A percentile compares a stretch with the other conserved stretches of the same genome.
These are phyloP conservation scores for Ogataea siamensis DNA, from an alignment of 805 yeast genomes.

Conservation along the genomic window DNA sequence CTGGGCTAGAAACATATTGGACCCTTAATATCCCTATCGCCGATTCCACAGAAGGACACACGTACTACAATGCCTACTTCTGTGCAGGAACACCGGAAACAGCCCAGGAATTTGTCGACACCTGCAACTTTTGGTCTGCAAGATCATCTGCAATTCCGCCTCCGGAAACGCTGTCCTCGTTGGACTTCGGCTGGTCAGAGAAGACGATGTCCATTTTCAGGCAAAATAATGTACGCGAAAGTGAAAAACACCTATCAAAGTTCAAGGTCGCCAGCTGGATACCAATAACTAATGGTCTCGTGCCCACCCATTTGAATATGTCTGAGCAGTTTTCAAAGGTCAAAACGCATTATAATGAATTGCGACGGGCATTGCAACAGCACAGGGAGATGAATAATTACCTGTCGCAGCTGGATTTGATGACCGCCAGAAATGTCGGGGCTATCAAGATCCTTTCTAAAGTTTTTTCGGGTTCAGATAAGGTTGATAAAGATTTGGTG, in stretches of 20 bases:
- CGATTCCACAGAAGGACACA: slow-evolving; percentile 27
- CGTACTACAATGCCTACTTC: slow-evolving; percentile 47
- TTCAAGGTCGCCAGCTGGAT: slow-evolving; percentile 43
- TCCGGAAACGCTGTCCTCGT: slow-evolving; percentile 67
- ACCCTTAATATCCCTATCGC: slow-evolving; percentile 52
- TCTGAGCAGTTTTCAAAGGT: slow-evolving; percentile 41
- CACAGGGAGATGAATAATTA: slow-evolving; percentile 37
- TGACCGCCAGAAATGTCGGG: slow-evolving; percentile 13
- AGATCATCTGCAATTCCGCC: slow-evolving; percentile 78
- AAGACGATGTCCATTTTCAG: slow-evolving; percentile 19
- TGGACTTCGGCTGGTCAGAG: slow-evolving; percentile 81
- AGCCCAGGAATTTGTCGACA: slow-evolving; percentile 67
- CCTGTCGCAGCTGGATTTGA: slow-evolving; percentile 14
- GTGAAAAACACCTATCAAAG: slow-evolving; percentile 30
- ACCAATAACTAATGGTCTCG: slow-evolving; percentile 28
- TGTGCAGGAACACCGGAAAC: slow-evolving; percentile 65
- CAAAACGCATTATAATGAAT: slow-evolving; percentile 37
- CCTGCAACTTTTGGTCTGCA: slow-evolving; percentile 90
- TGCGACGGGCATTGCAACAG: slow-evolving; percentile 39
- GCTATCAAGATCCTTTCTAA: slow-evolving; percentile 13
- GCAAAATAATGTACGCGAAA: slow-evolving; percentile 1
- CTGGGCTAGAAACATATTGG: slow-evolving; percentile 46
- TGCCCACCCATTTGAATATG: slow-evolving; percentile 31
- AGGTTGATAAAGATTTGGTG: slow-evolving; percentile 15
- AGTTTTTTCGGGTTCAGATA: slow-evolving; percentile 17